Evolutionary conservation across 306 rosid species (phyloP).

Genomic region (Sindora glabra): DNA sequence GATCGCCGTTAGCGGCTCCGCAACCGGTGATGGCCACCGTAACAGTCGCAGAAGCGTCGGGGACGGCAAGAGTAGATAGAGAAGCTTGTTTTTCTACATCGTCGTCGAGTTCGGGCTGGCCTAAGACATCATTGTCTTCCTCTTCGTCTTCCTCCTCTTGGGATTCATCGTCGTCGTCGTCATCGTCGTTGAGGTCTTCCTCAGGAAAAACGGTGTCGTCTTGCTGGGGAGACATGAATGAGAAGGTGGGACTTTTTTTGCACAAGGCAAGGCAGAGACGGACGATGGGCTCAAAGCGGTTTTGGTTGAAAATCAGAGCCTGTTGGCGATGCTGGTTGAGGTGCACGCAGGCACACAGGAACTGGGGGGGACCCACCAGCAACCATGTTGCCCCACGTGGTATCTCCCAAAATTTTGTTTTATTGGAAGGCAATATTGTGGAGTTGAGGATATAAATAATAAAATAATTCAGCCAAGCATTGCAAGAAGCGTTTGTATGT

Average conservation of each 20-base stretch:
- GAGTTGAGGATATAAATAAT: no score
- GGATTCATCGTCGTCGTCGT: constrained; percentile 60
- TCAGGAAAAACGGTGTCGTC: constrained; percentile 67
- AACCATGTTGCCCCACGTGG: no score
- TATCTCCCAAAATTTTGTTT: no score
- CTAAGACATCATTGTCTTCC: constrained; percentile 41
- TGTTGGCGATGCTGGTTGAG: no score
- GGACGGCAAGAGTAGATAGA: constrained; percentile 25
- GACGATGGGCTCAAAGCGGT: constrained; percentile 11
- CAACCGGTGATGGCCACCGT: constrained; percentile 35
- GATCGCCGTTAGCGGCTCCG: constrained; percentile 14
- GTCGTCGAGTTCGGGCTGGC: constrained; percentile 7
- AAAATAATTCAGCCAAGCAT: no score
- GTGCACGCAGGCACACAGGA: no score
- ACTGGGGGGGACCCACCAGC: no score
- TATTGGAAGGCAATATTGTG: no score
- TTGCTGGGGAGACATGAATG: constrained; percentile 48
- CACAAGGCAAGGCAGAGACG: neutral
- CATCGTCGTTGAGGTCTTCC: constrained; percentile 51
- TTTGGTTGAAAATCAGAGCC: no score
- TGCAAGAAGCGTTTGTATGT: no score
- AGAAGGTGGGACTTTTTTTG: neutral
- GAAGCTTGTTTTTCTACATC: constrained; percentile 34
- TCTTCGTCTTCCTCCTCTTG: constrained; percentile 52
- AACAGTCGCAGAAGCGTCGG: constrained; percentile 9